A percentile compares a stretch with the other conserved stretches of the same genome.
Evolutionary conservation across 169 alveolate species (phyloP).

Genomic region (Plasmodium relictum): DNA sequence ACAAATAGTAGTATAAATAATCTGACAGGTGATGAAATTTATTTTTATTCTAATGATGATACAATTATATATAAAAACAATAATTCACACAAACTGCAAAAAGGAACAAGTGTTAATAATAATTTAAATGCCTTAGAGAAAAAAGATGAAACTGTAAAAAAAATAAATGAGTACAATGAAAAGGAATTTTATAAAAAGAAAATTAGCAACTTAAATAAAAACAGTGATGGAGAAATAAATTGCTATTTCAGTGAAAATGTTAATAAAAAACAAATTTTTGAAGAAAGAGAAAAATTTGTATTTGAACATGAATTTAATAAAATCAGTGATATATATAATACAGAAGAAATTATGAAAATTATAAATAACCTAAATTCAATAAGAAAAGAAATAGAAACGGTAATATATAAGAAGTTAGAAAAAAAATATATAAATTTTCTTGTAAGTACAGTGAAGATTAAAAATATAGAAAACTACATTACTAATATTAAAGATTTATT

Average conservation of each 20-base stretch:
- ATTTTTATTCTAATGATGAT: constrained; percentile 71
- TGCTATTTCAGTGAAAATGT: constrained; percentile 12
- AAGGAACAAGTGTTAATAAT: neutral
- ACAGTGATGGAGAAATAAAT: neutral
- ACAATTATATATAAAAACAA: constrained; percentile 13
- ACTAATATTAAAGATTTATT: constrained; percentile 41
- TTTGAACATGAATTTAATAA: constrained; percentile 58
- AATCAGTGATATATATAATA: constrained; percentile 48
- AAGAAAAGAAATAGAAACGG: constrained; percentile 76
- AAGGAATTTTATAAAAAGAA: neutral
- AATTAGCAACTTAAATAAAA: neutral
- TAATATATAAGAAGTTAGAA: constrained; percentile 66
- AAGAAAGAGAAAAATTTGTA: constrained; percentile 74
- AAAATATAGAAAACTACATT: constrained; percentile 38
- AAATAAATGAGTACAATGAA: neutral
- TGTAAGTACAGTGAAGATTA: constrained; percentile 27
- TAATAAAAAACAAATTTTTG: neutral
- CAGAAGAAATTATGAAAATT: constrained; percentile 72
- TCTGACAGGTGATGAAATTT: constrained; percentile 74
- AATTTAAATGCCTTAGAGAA: neutral
- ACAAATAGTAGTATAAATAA: constrained; percentile 51
- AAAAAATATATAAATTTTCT: constrained; percentile 43
- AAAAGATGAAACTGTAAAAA: neutral
- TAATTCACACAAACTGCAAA: neutral
- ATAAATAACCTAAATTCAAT: constrained; percentile 76